phyloP scores from a whole-genome alignment of 805 yeast genomes.

The Nakazawaea sp. region DNA sequence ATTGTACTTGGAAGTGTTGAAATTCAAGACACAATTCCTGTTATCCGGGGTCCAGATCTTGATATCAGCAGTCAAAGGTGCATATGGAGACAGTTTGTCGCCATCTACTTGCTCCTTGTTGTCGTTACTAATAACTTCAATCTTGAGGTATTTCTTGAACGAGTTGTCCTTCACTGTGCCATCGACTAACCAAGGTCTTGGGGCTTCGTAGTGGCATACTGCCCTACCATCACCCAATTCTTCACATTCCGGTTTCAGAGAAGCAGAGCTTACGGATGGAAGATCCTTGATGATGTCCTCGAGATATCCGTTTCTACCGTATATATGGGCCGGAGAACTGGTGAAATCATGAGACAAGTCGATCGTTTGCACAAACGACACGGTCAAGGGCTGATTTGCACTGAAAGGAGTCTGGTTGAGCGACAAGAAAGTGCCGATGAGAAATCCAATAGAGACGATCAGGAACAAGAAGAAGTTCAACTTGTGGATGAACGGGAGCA shows the following conservation, averaged over 20 bases:
- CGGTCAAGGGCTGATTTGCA: constrained; percentile 56
- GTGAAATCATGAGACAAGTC: constrained; percentile 31
- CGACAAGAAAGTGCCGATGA: constrained; percentile 31
- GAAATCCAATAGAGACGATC: constrained; percentile 29
- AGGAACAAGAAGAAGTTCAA: constrained; percentile 45
- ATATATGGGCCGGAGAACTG: constrained; percentile 35
- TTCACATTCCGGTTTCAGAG: constrained; percentile 19
- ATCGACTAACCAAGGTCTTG: constrained; percentile 39
- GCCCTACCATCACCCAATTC: constrained; percentile 32
- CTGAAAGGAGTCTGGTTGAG: constrained; percentile 52
- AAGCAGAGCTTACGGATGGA: constrained; percentile 48
- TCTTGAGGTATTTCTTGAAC: constrained; percentile 36
- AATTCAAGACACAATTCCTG: constrained; percentile 56
- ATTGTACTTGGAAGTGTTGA: constrained; percentile 41
- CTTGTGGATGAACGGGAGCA: constrained; percentile 66
- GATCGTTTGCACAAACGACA: constrained; percentile 60
- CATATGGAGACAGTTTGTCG: constrained; percentile 41
- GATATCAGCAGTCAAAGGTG: constrained; percentile 60
- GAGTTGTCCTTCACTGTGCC: constrained; percentile 25
- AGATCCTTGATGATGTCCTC: constrained; percentile 44
- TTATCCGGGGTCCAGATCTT: constrained; percentile 51
- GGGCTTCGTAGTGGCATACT: constrained; percentile 43
- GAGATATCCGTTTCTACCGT: constrained; percentile 45
- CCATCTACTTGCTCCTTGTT: constrained; percentile 27
- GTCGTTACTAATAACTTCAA: constrained; percentile 46